phyloP scores from a whole-genome alignment of 23 red algal species.

The Cyanidiococcus yangmingshanensis region DNA sequence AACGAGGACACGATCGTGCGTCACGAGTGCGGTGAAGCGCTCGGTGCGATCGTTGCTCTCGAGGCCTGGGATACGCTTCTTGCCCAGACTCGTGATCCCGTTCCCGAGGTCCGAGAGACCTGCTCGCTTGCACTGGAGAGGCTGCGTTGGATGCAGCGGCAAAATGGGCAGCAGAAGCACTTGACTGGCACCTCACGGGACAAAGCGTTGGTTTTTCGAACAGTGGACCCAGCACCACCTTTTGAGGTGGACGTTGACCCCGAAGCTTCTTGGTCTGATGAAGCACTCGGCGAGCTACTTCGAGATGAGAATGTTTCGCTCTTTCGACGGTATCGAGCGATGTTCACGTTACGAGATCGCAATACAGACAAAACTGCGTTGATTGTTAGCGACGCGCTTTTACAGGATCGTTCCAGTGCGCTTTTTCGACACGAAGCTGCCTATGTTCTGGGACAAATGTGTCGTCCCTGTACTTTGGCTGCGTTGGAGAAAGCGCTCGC shows the following conservation, averaged over 20 bases:
- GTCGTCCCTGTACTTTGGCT: slow-evolving; percentile 25
- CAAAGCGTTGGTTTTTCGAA: slow-evolving; percentile 11
- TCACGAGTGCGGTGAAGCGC: slow-evolving; percentile 92
- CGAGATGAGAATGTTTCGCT: slow-evolving; percentile 33
- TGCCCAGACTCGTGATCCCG: slow-evolving; percentile 13
- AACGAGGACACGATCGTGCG: slow-evolving; percentile 77
- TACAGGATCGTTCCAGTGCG: slow-evolving; percentile 37
- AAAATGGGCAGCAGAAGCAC: background rate
- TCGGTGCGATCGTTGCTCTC: slow-evolving; percentile 59
- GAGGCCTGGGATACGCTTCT: slow-evolving; percentile 27
- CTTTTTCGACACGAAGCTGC: slow-evolving; percentile 90
- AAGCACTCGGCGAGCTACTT: slow-evolving; percentile 23
- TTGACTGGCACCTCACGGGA: background rate
- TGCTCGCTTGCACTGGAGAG: slow-evolving; percentile 47
- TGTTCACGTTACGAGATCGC: slow-evolving; percentile 67
- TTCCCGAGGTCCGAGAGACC: slow-evolving; percentile 73
- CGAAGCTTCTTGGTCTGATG: background rate
- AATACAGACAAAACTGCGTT: slow-evolving; percentile 41
- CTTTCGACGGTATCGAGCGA: slow-evolving; percentile 50
- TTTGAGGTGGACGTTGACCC: slow-evolving; percentile 16
- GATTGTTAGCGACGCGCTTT: slow-evolving; percentile 49
- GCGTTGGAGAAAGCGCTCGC: slow-evolving; percentile 41
- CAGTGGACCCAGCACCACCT: slow-evolving; percentile 59
- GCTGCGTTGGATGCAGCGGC: slow-evolving; percentile 21
- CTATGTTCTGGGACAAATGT: slow-evolving; percentile 83